Evolutionary conservation across 306 rosid genomes (phyloP), one percentile per base, ranked within the genome.

Genomic region (Aeschynomene evenia): DNA sequence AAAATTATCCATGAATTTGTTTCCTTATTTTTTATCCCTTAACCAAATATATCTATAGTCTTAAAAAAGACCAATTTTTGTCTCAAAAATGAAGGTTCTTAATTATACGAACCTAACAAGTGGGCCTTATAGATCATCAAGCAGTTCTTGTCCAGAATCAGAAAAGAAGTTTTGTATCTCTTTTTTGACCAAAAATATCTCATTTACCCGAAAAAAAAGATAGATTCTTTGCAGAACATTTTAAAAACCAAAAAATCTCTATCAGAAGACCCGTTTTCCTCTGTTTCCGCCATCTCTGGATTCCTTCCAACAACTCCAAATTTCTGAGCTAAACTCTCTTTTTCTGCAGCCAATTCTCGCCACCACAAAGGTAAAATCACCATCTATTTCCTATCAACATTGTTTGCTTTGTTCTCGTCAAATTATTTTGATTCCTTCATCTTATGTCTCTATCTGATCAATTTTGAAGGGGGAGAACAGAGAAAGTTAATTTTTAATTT

Each of bases 241-340:
- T n/a, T n/a, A n/a, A n/a, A n/a, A n/a, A n/a, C n/a, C n/a, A n/a
- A n/a, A n/a, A n/a, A n/a, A n/a, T n/a, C n/a, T n/a, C n/a, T n/a
- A n/a, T n/a, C n/a, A n/a, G n/a, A n/a, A n/a, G n/a, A n/a, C 14
- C 7, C 43, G 9, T 28, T 8, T 49, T 61, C 77, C 31, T 12
- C 22, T 49, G 63, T 15, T 60, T 62, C 19, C 23, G 16, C 39
- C 70, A 61, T 61, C 36, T 61, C 11, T 71, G 36, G 39, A 31
- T 4, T 34, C 15, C 1, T 34, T 59, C 14, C 22, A 45, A 8
- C 48, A 45, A 39, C 22, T 57, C 22, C 36, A 34, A 15, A 0
- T 12, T 37, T 62, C 11, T 62, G 6, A 11, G 16, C 61, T 9
- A 34, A 33, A 24, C 20, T 63, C 33, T 63, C 16, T 22, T 26